Percentiles rank a stretch among this genome's conserved stretches.
These are phyloP conservation scores for Endogone sp. DNA, from an alignment of 192 early-diverging fungal genomes.

Conservation along the genomic window DNA sequence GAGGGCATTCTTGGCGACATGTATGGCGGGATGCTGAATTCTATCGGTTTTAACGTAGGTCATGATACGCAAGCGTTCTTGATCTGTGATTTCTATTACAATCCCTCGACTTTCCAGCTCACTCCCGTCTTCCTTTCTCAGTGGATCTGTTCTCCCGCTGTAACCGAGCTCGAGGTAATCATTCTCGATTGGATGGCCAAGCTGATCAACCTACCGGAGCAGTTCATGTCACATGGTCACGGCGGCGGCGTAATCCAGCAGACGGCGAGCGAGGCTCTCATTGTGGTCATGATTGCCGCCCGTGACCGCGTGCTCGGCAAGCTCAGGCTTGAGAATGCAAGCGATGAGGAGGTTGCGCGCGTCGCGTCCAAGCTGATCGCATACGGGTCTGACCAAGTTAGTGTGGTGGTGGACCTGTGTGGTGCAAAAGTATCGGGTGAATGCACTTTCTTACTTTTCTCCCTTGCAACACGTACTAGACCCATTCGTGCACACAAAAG, in stretches of 20 bases:
- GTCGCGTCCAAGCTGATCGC: constrained; percentile 42
- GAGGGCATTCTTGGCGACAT: constrained; percentile 59
- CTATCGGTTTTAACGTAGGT: constrained; percentile 44
- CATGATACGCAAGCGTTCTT: constrained; percentile 2
- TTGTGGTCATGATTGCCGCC: constrained; percentile 57
- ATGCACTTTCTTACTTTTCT: neutral
- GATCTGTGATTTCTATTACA: neutral
- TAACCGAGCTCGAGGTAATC: constrained; percentile 59
- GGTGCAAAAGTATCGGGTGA: neutral
- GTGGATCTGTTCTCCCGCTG: constrained; percentile 52
- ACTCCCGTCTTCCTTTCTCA: constrained; percentile 1
- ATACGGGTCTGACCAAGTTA: constrained; percentile 55
- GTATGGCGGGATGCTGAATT: constrained; percentile 53
- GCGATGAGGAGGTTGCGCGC: constrained; percentile 24
- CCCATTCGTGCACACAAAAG: constrained; percentile 54
- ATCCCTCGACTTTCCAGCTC: neutral
- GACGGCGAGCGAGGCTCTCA: constrained; percentile 52
- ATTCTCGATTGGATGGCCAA: constrained; percentile 63
- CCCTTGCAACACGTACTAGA: constrained; percentile 20
- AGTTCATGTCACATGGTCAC: constrained; percentile 46
- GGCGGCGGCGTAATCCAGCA: constrained; percentile 67
- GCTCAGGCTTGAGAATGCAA: constrained; percentile 15
- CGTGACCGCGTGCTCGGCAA: constrained; percentile 39
- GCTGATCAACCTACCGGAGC: constrained; percentile 50
- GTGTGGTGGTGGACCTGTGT: neutral